Base-by-base conservation (phyloP, 2,329 filamentous ascomycete species). In the Bipolaris cookei region DNA sequence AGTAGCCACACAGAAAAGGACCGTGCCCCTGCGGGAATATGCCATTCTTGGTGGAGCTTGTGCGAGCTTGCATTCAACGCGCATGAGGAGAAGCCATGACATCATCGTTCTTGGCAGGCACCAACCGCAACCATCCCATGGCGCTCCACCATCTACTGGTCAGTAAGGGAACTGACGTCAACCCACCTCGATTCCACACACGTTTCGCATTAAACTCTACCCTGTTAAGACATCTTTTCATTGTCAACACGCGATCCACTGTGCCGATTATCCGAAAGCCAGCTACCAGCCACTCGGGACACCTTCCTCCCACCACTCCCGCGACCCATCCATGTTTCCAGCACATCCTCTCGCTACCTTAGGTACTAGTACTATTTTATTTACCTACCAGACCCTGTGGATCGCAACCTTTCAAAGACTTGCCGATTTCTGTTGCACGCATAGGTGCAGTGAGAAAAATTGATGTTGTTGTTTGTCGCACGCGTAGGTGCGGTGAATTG, bases 21-120 rank as follows among this genome's bases (percentile, higher is more conserved):
- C 30, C 38, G 41, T 44, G 37, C 45, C 46, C 58, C 56, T 62
- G 58, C 61, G 58, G 60, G 21, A 34, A 34, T 42, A 28, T 50
- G 18, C 18, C 48, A 38, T 43, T 60, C 52, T 58, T 62, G 50
- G 32, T 55, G 30, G 42, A 52, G 58, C 58, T 63, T 62, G 56
- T 46, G 50, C 52, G 8, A 25, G 57, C 43, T 46, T 47, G 47
- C 43, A 39, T 30, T n/a, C 14, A 37, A 30, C 3, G 37, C 46
- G 43, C 18, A 25, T 16, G 54, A 37, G 35, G 32, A 32, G 18
- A 16, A 48, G 50, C 11, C 30, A 60, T 62, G 61, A 65, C 59
- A 58, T 63, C 63, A 62, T 21, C 54, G 35, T 42, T 38, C 62
- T 65, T 65, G 62, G 62, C 62, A 63, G 58, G 60, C 45, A 61